These are phyloP conservation scores for Vigna angularis DNA, from an alignment of 306 rosid genomes.

Conservation along the genomic window DNA sequence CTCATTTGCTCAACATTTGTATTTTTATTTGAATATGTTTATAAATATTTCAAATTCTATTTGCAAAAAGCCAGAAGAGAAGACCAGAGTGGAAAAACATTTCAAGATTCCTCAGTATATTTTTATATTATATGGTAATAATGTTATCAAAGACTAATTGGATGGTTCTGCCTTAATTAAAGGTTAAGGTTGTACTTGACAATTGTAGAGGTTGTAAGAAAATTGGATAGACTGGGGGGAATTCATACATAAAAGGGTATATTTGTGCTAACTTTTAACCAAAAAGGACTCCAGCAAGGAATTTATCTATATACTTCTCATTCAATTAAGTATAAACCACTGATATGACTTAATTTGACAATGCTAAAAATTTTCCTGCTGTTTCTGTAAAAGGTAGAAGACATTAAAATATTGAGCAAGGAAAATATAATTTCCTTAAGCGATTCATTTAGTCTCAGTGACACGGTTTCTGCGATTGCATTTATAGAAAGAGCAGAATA, in stretches of 20 bases:
- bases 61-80: too few species aligned
- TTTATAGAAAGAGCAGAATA: conserved; percentile 50
- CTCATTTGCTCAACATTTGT: too few species aligned
- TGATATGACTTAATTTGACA: neutral
- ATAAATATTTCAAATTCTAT: too few species aligned
- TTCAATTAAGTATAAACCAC: neutral
- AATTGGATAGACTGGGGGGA: neutral
- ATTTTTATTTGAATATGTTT: too few species aligned
- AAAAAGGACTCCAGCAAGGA: neutral
- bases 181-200: too few species aligned
- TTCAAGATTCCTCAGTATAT: too few species aligned
- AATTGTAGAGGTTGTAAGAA: neutral
- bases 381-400: neutral
- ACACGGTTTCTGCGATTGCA: conserved; percentile 33
- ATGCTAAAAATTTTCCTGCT: neutral
- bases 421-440: neutral
- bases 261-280: neutral
- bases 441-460: conserved; percentile 19
- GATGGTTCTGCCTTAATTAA: too few species aligned
- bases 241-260: neutral
- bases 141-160: too few species aligned
- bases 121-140: too few species aligned
- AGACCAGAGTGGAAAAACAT: too few species aligned
- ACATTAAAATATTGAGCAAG: neutral
- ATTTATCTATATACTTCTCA: neutral